These are phyloP conservation scores for Ambrosia trifida DNA, from an alignment of 129 eudicot genomes.

Conservation along the genomic window DNA sequence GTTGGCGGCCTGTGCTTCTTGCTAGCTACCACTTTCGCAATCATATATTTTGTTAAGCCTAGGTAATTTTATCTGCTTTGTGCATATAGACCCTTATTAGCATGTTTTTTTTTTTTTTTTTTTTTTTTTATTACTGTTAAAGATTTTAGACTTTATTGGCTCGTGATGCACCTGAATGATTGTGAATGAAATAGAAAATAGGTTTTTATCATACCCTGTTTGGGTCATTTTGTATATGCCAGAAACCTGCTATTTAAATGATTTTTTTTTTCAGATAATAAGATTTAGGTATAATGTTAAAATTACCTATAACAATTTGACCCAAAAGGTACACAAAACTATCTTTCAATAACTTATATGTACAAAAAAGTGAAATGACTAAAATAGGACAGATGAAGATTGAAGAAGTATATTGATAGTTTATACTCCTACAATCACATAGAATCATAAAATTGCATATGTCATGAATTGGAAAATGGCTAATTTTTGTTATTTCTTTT, in stretches of 20 bases:
- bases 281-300: too few species aligned
- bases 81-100: neutral
- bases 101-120: conserved; percentile 6
- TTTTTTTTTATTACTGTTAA: neutral
- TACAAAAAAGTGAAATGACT: too few species aligned
- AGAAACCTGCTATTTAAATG: too few species aligned
- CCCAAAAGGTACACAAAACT: too few species aligned
- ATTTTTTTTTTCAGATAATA: too few species aligned
- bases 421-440: neutral
- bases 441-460: neutral
- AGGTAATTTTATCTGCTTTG: conserved; percentile 41
- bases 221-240: too few species aligned
- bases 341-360: too few species aligned
- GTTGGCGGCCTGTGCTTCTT: conserved; percentile 86
- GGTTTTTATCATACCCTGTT: neutral
- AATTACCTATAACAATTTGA: too few species aligned
- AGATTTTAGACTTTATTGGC: too few species aligned
- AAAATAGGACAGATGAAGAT: too few species aligned
- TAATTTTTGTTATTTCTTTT: neutral
- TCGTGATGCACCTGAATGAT: too few species aligned
- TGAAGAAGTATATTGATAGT: neutral
- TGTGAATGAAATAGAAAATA: neutral
- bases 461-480: neutral
- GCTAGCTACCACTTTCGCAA: conserved; percentile 65
- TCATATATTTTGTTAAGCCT: conserved; percentile 85